Evolutionary conservation across 768 basidiomycete genomes (phyloP).

Genomic region (Russula vinacea): DNA sequence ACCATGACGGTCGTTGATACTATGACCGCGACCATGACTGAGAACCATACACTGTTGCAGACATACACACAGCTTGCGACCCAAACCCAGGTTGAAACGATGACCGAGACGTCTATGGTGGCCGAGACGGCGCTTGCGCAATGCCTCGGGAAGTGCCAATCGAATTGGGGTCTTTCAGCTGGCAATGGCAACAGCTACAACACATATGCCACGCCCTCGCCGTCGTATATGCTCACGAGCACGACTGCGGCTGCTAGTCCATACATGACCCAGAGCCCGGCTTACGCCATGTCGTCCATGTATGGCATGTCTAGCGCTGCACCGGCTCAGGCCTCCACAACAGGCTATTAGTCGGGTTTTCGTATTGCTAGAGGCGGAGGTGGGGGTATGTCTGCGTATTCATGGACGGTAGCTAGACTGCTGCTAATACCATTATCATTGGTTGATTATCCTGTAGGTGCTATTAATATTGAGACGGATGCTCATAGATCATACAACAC

Average conservation of each 20-base stretch:
- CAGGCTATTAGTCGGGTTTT: background rate
- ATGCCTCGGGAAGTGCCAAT: constrained; percentile 62
- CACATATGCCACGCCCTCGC: constrained; percentile 37
- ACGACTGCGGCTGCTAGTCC: constrained; percentile 35
- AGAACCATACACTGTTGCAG: constrained; percentile 46
- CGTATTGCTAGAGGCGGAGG: background rate
- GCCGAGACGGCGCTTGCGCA: constrained; percentile 50
- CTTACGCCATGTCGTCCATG: background rate
- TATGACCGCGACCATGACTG: constrained; percentile 50
- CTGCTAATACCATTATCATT: constrained; percentile 8
- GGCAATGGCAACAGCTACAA: constrained; percentile 53
- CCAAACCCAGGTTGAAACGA: constrained; percentile 42
- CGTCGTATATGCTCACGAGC: constrained; percentile 26
- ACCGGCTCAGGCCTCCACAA: background rate
- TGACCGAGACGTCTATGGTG: constrained; percentile 46
- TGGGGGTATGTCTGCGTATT: background rate
- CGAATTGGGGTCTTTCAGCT: constrained; percentile 47
- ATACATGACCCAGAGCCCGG: constrained; percentile 25
- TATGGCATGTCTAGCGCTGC: background rate
- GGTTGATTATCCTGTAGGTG: constrained; percentile 4
- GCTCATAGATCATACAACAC: no score
- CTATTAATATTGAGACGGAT: background rate
- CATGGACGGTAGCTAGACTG: background rate
- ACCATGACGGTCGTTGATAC: constrained; percentile 60
- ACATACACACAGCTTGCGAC: constrained; percentile 44